Evolutionary conservation across 371 early-diverging fungal species (phyloP).

Genomic region (Fennellomyces sp.): DNA sequence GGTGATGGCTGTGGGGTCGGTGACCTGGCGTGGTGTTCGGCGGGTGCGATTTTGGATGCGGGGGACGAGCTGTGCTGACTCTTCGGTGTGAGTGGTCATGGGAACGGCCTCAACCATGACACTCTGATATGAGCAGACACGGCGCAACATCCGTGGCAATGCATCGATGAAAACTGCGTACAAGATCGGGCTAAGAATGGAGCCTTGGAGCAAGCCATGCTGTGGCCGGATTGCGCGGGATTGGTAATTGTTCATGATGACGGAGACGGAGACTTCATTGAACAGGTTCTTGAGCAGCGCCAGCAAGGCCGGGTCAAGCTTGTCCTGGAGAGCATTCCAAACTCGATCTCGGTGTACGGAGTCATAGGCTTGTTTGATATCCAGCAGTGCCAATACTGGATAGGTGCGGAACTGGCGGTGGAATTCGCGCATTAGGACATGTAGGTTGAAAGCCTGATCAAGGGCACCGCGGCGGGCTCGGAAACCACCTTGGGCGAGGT

Average conservation of each 20-base stretch:
- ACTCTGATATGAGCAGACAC: too few relatives aligned
- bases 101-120: too few relatives aligned
- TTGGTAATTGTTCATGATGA: slow-evolving; percentile 1
- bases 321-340: slow-evolving; percentile 7
- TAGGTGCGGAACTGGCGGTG: not conserved
- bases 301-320: not conserved
- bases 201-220: slow-evolving; percentile 28
- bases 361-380: slow-evolving; percentile 28
- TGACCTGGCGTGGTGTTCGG: not conserved
- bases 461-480: slow-evolving; percentile 16
- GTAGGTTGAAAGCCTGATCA: slow-evolving; percentile 24
- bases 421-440: slow-evolving; percentile 10
- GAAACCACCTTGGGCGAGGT: slow-evolving; percentile 28
- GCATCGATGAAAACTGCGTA: slow-evolving; percentile 28
- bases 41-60: not conserved
- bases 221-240: slow-evolving; percentile 9
- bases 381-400: slow-evolving; percentile 22
- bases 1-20: not conserved
- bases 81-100: not conserved
- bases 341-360: slow-evolving; percentile 14
- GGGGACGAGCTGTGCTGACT: not conserved
- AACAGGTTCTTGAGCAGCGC: slow-evolving; percentile 17
- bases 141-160: slow-evolving; percentile 16
- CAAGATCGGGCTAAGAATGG: slow-evolving; percentile 20
- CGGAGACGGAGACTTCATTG: slow-evolving; percentile 10